These are phyloP conservation scores for Lathyrus sativus DNA, from an alignment of 306 rosid species.

Conservation along the genomic window DNA sequence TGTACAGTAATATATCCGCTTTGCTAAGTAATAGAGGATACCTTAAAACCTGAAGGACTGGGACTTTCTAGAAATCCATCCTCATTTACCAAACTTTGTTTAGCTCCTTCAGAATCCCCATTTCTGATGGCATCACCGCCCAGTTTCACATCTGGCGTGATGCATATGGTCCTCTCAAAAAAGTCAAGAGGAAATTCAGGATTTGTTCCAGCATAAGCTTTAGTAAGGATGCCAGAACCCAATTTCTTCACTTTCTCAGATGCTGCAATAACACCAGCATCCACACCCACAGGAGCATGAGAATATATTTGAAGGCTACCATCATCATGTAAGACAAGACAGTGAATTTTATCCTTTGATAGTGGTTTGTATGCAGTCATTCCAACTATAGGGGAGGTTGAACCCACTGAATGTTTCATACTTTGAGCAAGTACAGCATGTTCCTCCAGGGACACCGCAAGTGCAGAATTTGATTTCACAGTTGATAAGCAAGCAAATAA, in stretches of 20 bases:
- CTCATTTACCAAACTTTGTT: constrained; percentile 83
- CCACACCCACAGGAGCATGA: constrained; percentile 79
- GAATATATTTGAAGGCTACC: constrained; percentile 98
- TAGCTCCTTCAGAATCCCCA: constrained; percentile 94
- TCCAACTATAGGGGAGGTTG: constrained; percentile 84
- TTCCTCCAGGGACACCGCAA: constrained; percentile 75
- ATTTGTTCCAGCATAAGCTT: constrained; percentile 75
- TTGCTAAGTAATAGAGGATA: constrained; percentile 40
- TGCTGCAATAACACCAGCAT: constrained; percentile 66
- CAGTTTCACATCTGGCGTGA: constrained; percentile 89
- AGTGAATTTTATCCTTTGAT: constrained; percentile 90
- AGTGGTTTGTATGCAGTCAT: constrained; percentile 84
- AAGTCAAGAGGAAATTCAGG: constrained; percentile 97
- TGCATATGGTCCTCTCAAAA: constrained; percentile 90
- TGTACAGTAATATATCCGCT: constrained; percentile 14
- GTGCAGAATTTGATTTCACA: constrained; percentile 75
- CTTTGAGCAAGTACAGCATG: constrained; percentile 78
- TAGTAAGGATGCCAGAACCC: constrained; percentile 90
- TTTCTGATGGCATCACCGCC: constrained; percentile 92
- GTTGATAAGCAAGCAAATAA: constrained; percentile 85
- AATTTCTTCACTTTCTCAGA: constrained; percentile 92
- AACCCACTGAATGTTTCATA: constrained; percentile 90
- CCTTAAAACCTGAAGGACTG: constrained; percentile 86
- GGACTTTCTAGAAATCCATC: constrained; percentile 97
- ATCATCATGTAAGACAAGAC: constrained; percentile 93